Conservation (phyloP, 352 stramenopile species). For the Pythium brassicae region DNA sequence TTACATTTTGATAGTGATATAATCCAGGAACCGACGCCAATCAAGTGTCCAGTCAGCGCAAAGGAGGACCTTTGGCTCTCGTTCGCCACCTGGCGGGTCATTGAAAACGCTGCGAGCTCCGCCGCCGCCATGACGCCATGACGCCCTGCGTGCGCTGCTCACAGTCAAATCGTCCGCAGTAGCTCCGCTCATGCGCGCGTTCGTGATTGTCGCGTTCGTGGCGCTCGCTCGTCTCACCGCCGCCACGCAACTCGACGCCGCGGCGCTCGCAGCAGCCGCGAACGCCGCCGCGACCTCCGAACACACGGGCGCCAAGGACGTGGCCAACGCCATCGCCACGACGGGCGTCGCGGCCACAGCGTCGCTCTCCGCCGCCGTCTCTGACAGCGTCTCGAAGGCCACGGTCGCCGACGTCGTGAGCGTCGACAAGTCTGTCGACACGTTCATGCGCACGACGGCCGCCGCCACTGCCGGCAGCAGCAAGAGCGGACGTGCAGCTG, state of each 20-base stretch:
- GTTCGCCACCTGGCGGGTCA: too few species aligned
- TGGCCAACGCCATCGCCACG: conserved; percentile 2
- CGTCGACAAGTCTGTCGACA: conserved; percentile 6
- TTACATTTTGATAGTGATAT: too few species aligned
- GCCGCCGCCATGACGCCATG: too few species aligned
- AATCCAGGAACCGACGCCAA: too few species aligned
- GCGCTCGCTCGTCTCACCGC: background rate
- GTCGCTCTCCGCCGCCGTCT: conserved; percentile 13
- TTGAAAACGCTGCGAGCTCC: too few species aligned
- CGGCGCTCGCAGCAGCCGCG: conserved; percentile 10
- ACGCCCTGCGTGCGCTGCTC: too few species aligned
- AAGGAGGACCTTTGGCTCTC: too few species aligned
- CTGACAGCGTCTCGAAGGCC: conserved; percentile 17
- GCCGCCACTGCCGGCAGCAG: background rate
- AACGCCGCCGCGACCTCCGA: conserved; percentile 7
- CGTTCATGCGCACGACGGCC: background rate
- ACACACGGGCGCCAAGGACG: conserved; percentile 1
- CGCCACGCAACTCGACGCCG: conserved; percentile 4
- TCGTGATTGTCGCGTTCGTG: conserved; percentile 5
- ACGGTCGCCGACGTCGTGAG: conserved; percentile 12
- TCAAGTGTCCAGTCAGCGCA: too few species aligned
- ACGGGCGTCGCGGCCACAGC: conserved; percentile 1
- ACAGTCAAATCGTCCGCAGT: background rate
- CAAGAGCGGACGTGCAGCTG: background rate
- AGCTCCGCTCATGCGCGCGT: background rate